These are phyloP conservation scores for Fonsecaea nubica DNA, from an alignment of 2,329 filamentous ascomycete genomes.

Conservation along the genomic window DNA sequence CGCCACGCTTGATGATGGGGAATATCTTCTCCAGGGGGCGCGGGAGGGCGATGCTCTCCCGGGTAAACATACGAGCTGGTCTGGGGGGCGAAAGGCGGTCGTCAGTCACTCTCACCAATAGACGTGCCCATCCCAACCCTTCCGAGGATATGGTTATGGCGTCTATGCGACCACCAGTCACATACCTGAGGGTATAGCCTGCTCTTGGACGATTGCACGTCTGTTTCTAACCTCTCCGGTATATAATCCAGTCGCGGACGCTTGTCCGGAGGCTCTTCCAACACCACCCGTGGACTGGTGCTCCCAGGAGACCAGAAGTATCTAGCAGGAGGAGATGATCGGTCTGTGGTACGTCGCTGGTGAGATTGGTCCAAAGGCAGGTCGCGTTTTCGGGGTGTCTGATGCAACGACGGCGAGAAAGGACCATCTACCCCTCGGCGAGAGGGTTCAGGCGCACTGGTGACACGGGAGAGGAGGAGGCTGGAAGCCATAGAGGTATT, in stretches of 20 bases:
- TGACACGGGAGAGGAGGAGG: conserved; percentile 32
- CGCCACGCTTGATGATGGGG: conserved; percentile 13
- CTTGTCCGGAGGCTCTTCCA: conserved; percentile 31
- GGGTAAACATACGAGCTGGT: conserved; percentile 23
- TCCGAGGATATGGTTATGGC: background rate
- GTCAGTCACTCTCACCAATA: conserved; percentile 22
- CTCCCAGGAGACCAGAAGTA: conserved; percentile 18
- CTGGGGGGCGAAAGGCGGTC: conserved; percentile 14
- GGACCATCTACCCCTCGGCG: conserved; percentile 15
- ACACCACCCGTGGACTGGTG: conserved; percentile 17
- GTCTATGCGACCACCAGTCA: conserved; percentile 10
- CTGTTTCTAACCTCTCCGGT: conserved; percentile 20
- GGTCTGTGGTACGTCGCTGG: conserved; percentile 16
- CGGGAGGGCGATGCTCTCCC: conserved; percentile 18
- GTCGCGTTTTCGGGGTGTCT: conserved; percentile 30
- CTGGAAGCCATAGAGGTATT: conserved; percentile 21
- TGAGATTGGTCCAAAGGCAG: conserved; percentile 24
- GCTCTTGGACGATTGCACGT: conserved; percentile 15
- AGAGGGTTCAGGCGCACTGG: conserved; percentile 32
- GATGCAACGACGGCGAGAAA: conserved; percentile 18
- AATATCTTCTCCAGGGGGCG: conserved; percentile 16
- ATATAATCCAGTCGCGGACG: conserved; percentile 28
- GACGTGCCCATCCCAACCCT: background rate
- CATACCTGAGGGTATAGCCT: conserved; percentile 27
- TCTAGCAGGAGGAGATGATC: conserved; percentile 17